Evolutionary conservation across 106 monocot genomes (phyloP).

Genomic region (Acorus calamus): DNA sequence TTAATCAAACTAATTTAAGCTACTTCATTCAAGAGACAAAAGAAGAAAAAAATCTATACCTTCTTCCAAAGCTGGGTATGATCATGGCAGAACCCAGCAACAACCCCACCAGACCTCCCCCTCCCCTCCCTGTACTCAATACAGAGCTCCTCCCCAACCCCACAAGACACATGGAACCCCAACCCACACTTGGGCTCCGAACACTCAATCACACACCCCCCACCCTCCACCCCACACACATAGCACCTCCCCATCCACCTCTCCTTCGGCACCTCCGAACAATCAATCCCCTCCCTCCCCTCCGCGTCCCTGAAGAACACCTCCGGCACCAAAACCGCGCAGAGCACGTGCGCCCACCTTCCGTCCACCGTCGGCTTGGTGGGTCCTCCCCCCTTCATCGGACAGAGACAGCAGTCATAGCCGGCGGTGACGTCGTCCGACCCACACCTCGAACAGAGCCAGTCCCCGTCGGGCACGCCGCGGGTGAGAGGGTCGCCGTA

Average conservation of each 20-base stretch:
- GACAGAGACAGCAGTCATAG: slow-evolving; percentile 59
- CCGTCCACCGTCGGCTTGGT: slow-evolving; percentile 49
- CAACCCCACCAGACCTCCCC: slow-evolving; percentile 30
- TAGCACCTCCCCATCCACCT: slow-evolving; percentile 42
- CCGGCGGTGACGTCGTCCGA: neutral
- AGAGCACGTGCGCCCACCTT: slow-evolving; percentile 67
- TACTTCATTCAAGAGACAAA: too few relatives aligned
- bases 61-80: slow-evolving; percentile 82
- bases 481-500: slow-evolving; percentile 67
- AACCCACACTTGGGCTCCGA: slow-evolving; percentile 63
- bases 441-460: slow-evolving; percentile 62
- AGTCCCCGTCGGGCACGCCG: slow-evolving; percentile 68
- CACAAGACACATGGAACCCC: slow-evolving; percentile 75
- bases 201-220: slow-evolving; percentile 70
- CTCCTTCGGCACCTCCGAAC: slow-evolving; percentile 39
- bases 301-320: slow-evolving; percentile 68
- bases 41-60: slow-evolving; percentile 19
- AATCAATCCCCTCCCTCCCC: slow-evolving; percentile 62
- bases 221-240: slow-evolving; percentile 24
- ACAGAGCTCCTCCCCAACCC: slow-evolving; percentile 40
- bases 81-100: slow-evolving; percentile 64
- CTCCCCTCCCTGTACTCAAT: slow-evolving; percentile 68
- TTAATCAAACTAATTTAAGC: neutral
- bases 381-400: slow-evolving; percentile 38
- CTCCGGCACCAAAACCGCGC: slow-evolving; percentile 79